Percentiles rank a stretch among this genome's conserved stretches.
phyloP scores from a whole-genome alignment of 768 basidiomycete genomes.

The Rhizopogon vinicolor region DNA sequence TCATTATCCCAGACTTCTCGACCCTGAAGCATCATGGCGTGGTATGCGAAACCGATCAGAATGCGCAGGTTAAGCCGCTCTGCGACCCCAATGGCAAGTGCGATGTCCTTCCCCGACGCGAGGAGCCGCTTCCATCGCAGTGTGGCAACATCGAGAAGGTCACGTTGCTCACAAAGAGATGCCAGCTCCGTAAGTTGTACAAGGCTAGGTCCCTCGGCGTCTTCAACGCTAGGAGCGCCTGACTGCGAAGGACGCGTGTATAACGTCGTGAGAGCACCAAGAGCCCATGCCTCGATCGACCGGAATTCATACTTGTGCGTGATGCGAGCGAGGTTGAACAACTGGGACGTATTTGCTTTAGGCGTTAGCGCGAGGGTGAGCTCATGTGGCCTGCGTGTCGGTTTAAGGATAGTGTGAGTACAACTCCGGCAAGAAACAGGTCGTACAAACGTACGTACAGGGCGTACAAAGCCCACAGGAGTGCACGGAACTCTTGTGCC shows the following conservation, averaged over 20 bases:
- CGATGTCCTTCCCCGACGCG: conserved; percentile 39
- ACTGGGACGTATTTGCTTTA: conserved; percentile 38
- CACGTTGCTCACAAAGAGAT: conserved; percentile 42
- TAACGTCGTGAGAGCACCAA: conserved; percentile 33
- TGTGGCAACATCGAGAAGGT: conserved; percentile 38
- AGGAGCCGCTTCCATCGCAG: conserved; percentile 45
- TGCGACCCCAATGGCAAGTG: conserved; percentile 40
- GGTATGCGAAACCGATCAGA: conserved; percentile 47
- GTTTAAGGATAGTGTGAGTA: background rate
- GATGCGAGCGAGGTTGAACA: conserved; percentile 44
- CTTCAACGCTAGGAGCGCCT: conserved; percentile 20
- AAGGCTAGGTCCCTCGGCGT: conserved; percentile 33
- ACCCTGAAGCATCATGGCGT: conserved; percentile 48
- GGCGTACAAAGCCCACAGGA: conserved; percentile 50
- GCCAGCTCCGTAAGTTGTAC: conserved; percentile 49
- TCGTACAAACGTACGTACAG: conserved; percentile 33
- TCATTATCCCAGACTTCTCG: conserved; percentile 45
- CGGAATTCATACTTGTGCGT: conserved; percentile 46
- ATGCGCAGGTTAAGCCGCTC: conserved; percentile 43
- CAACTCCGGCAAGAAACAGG: background rate
- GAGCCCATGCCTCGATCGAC: conserved; percentile 41
- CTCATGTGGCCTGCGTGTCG: conserved; percentile 36
- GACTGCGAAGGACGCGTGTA: conserved; percentile 28
- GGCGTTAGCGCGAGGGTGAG: conserved; percentile 38
- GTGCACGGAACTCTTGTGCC: conserved; percentile 45